Percentiles rank a stretch among this genome's conserved stretches.
Evolutionary conservation across 139 green algal genomes (phyloP).

Genomic region (Nannochloris sp.): DNA sequence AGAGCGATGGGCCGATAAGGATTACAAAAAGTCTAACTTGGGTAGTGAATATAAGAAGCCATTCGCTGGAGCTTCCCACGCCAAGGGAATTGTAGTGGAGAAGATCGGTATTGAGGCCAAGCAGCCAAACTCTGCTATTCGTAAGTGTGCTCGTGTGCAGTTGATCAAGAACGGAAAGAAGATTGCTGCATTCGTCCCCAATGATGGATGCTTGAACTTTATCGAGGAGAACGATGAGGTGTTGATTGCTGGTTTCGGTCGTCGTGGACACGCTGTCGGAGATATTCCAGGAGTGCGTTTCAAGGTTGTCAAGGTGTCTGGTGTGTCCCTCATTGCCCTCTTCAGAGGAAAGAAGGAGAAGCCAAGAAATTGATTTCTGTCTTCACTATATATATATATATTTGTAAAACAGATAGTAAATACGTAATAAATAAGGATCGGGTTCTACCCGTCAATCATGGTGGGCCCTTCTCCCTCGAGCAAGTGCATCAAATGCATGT

Average conservation of each 20-base stretch:
- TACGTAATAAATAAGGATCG: neutral
- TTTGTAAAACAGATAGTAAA: neutral
- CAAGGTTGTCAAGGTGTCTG: conserved; percentile 99
- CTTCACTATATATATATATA: neutral
- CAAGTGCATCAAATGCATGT: conserved; percentile 29
- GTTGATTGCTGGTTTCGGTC: conserved; percentile 95
- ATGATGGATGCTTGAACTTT: conserved; percentile 99
- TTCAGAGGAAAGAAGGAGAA: conserved; percentile 99
- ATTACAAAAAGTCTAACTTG: conserved; percentile 98
- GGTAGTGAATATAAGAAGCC: conserved; percentile 99
- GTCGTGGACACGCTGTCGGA: conserved; percentile 94
- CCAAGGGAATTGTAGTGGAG: conserved; percentile 99
- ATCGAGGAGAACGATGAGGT: conserved; percentile 99
- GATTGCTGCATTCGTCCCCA: conserved; percentile 99
- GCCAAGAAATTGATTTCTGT: conserved; percentile 50
- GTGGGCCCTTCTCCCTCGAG: conserved; percentile 25
- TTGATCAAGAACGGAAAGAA: conserved; percentile 99
- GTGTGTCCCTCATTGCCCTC: conserved; percentile 91
- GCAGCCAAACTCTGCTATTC: conserved; percentile 99
- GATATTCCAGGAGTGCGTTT: conserved; percentile 99
- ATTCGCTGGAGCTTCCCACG: conserved; percentile 97
- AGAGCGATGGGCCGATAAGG: conserved; percentile 97
- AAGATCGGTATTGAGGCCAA: conserved; percentile 99
- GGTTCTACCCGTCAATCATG: conserved; percentile 10
- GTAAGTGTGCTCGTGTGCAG: conserved; percentile 99